Percentiles rank a stretch among this genome's conserved stretches.
Evolutionary conservation across 1,139 yeast species (phyloP).

Genomic region (Candida sojae): DNA sequence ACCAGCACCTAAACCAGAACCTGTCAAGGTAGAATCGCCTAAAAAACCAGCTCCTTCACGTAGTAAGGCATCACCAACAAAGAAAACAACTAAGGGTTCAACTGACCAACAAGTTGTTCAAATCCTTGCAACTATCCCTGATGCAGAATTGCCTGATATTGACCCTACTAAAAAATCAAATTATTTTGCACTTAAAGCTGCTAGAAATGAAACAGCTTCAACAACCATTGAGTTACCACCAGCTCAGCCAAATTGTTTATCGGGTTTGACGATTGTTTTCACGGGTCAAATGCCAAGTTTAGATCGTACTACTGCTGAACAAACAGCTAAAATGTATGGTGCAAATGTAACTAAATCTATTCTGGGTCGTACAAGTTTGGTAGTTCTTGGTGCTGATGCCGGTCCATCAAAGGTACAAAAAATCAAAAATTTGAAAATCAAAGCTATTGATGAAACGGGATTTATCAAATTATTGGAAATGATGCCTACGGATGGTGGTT

Average conservation of each 20-base stretch:
- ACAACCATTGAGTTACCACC: conserved; percentile 55
- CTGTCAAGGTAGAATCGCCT: neutral
- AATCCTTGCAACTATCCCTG: conserved; percentile 61
- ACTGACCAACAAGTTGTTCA: conserved; percentile 45
- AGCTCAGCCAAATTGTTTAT: conserved; percentile 79
- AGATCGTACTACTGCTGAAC: conserved; percentile 75
- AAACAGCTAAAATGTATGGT: conserved; percentile 80
- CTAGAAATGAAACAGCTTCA: conserved; percentile 32
- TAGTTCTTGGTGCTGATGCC: conserved; percentile 93
- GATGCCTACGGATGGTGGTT: conserved; percentile 95
- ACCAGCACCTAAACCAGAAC: conserved; percentile 10
- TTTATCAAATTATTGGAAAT: conserved; percentile 68
- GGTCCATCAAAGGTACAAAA: conserved; percentile 93
- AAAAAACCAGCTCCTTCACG: neutral
- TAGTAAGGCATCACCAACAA: conserved; percentile 9
- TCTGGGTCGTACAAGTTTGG: conserved; percentile 82
- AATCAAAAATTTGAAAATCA: conserved; percentile 69
- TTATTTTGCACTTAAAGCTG: conserved; percentile 36
- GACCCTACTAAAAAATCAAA: conserved; percentile 51
- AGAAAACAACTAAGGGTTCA: conserved; percentile 5
- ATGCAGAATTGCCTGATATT: conserved; percentile 64
- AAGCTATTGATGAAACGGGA: conserved; percentile 87
- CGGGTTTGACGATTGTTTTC: conserved; percentile 88
- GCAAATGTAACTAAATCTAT: conserved; percentile 92
- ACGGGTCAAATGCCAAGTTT: conserved; percentile 86